A percentile compares a stretch with the other conserved stretches of the same genome.
phyloP scores from a whole-genome alignment of 2,329 filamentous ascomycete genomes.

The Monosporascus sp. region DNA sequence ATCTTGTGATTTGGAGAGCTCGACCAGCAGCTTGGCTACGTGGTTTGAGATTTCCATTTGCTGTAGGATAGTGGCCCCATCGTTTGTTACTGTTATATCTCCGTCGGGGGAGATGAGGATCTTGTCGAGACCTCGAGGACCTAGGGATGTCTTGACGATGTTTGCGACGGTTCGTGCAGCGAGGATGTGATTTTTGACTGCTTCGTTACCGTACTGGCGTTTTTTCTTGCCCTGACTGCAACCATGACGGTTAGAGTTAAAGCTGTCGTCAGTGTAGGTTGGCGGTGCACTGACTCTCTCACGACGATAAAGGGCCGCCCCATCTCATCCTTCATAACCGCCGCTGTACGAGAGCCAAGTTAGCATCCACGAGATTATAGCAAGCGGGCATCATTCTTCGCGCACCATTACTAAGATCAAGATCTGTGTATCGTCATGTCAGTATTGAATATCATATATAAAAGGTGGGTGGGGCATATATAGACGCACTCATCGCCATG shows the following conservation, averaged over 20 bases:
- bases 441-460: conserved; percentile 13
- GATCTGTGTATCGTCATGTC: conserved; percentile 47
- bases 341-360: conserved; percentile 37
- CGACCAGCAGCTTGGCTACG: conserved; percentile 92
- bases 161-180: conserved; percentile 93
- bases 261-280: conserved; percentile 1
- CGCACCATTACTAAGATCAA: conserved; percentile 80
- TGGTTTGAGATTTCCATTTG: conserved; percentile 99
- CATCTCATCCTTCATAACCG: conserved; percentile 93
- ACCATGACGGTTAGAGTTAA: not conserved
- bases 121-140: conserved; percentile 94
- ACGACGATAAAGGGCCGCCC: conserved; percentile 97
- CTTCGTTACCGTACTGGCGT: conserved; percentile 92
- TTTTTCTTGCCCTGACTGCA: conserved; percentile 92
- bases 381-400: conserved; percentile 12
- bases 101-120: conserved; percentile 98
- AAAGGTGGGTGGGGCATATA: conserved; percentile 12
- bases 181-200: conserved; percentile 96
- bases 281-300: conserved; percentile 69
- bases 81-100: conserved; percentile 98
- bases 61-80: conserved; percentile 93
- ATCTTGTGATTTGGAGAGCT: conserved; percentile 96
- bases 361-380: conserved; percentile 1
- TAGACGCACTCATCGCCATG: conserved; percentile 55
- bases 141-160: conserved; percentile 95